These are phyloP conservation scores for Tetrapisispora pingtungensis DNA, from an alignment of 805 yeast species.

Conservation along the genomic window DNA sequence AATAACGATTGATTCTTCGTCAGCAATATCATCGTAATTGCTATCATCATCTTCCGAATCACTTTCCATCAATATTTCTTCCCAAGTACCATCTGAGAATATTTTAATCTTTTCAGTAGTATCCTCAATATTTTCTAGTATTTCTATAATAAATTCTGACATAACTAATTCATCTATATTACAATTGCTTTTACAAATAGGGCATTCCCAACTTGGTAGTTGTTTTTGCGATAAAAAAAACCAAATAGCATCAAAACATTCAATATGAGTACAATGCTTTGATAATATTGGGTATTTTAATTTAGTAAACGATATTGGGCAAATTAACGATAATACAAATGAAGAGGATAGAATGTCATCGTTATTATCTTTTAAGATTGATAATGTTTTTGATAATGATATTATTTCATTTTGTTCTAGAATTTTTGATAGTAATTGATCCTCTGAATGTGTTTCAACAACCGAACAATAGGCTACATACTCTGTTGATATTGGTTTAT, in stretches of 20 bases:
- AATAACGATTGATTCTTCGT: background rate
- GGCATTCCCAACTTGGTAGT: constrained; percentile 4
- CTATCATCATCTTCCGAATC: background rate
- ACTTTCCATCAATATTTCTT: background rate
- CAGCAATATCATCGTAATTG: background rate
- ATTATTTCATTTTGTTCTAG: background rate
- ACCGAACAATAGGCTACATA: constrained; percentile 46
- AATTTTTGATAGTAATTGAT: constrained; percentile 23
- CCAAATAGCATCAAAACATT: constrained; percentile 4
- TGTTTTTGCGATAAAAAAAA: constrained; percentile 1
- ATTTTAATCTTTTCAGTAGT: background rate
- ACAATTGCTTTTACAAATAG: constrained; percentile 1
- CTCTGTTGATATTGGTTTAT: constrained; percentile 43
- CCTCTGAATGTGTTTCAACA: constrained; percentile 38
- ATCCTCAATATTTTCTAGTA: constrained; percentile 1
- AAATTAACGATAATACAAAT: background rate
- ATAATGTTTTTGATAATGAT: background rate
- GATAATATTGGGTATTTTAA: constrained; percentile 2
- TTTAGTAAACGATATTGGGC: constrained; percentile 2
- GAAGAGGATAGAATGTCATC: background rate
- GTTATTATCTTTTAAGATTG: background rate
- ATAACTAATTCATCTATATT: background rate
- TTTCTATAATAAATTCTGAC: constrained; percentile 1
- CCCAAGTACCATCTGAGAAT: constrained; percentile 5
- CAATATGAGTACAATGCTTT: constrained; percentile 1